Evolutionary conservation across 495 filamentous ascomycete genomes (phyloP).

Genomic region (Platismatia glauca): DNA sequence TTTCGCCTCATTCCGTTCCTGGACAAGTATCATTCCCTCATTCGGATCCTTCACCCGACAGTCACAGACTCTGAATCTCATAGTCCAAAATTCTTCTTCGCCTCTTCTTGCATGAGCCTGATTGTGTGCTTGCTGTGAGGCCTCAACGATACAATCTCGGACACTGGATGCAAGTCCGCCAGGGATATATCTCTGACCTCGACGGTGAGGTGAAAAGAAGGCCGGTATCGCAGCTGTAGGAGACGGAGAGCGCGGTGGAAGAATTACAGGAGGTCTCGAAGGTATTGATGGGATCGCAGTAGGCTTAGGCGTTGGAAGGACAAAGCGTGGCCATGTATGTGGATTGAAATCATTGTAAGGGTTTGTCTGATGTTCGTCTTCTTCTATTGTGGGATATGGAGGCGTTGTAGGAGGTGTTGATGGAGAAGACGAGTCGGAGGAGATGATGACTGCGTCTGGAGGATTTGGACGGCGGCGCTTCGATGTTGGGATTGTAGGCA

Average conservation of each 20-base stretch:
- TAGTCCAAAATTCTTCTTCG: slow-evolving; percentile 1
- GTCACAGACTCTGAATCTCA: not conserved
- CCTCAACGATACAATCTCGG: slow-evolving; percentile 31
- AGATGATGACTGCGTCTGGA: slow-evolving; percentile 10
- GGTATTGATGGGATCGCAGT: not conserved
- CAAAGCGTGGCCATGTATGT: slow-evolving; percentile 7
- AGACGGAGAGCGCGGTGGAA: slow-evolving; percentile 2
- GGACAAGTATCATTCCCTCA: slow-evolving; percentile 17
- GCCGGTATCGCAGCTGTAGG: not conserved
- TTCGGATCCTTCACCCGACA: not conserved
- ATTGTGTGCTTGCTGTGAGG: slow-evolving; percentile 3
- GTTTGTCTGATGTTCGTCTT: not conserved
- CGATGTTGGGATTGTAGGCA: not conserved
- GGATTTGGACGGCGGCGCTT: slow-evolving; percentile 16
- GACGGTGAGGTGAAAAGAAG: slow-evolving; percentile 35
- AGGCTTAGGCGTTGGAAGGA: slow-evolving; percentile 4
- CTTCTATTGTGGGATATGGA: slow-evolving; percentile 6
- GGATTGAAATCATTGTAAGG: not conserved
- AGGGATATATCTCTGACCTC: slow-evolving; percentile 31
- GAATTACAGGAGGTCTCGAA: slow-evolving; percentile 4
- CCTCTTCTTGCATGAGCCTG: slow-evolving; percentile 4
- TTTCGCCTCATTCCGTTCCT: slow-evolving; percentile 10
- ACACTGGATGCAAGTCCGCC: slow-evolving; percentile 31
- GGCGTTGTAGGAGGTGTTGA: slow-evolving; percentile 9
- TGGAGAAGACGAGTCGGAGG: slow-evolving; percentile 7